Evolutionary conservation across 73 alveolate species (phyloP), one percentile per base, ranked within the genome.

Genomic region (Symbiodinium natans): DNA sequence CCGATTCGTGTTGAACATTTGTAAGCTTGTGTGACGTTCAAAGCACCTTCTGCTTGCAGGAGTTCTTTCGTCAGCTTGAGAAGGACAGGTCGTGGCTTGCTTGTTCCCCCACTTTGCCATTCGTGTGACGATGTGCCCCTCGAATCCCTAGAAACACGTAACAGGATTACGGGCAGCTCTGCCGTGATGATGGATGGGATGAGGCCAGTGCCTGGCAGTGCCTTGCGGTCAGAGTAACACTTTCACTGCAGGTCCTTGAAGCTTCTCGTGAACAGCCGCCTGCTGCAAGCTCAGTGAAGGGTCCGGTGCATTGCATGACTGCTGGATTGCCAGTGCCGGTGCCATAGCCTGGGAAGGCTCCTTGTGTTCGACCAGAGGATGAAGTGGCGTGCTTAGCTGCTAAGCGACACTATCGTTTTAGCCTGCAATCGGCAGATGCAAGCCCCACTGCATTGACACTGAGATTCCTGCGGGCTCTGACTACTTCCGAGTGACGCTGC

Each of bases 141-240:
- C n/a, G n/a, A n/a, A n/a, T n/a, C n/a, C n/a, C n/a, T n/a, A n/a
- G n/a, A n/a, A n/a, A n/a, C n/a, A n/a, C n/a, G n/a, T n/a, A n/a
- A n/a, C 8, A 89, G 96, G 96, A 89, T 54, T 89, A 89, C 36
- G 96, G 96, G 75, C 96, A 43, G 46, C 75, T 89, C 87, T 89
- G 96, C 96, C 74, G 36, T 38, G 75, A 89, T 25, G 96, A 89
- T 41, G 96, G 96, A 15, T 89, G 96, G 96, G 96, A 89, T 29
- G 96, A 89, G 96, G 96, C 54, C n/a, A 6, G 86, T 33, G 42
- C 11, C 77, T 19, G 59, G 17, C 17, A 46, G 17, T n/a, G n/a
- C n/a, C n/a, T n/a, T n/a, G n/a, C n/a, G n/a, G n/a, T n/a, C n/a
- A n/a, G n/a, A n/a, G n/a, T n/a, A n/a, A n/a, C n/a, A n/a, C n/a